These are phyloP conservation scores for Spergularia bocconei DNA, from an alignment of 148 eudicot genomes.

Conservation along the genomic window DNA sequence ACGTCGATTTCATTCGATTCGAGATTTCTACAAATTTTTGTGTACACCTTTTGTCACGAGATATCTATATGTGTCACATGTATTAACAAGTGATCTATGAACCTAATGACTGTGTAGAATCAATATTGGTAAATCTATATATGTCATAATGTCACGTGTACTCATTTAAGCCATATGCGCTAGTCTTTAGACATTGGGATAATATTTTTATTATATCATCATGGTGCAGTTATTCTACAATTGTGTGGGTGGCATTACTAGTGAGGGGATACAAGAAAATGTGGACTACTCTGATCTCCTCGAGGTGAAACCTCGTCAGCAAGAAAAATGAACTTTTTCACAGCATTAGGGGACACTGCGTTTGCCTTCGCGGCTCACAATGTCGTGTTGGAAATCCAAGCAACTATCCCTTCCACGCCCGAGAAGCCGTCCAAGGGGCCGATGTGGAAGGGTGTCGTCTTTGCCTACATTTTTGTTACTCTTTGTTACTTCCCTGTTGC, in stretches of 20 bases:
- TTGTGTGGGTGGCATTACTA: conserved; percentile 55
- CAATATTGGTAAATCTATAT: too few relatives aligned
- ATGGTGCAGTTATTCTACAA: conserved; percentile 29
- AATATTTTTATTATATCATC: neutral
- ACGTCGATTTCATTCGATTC: neutral
- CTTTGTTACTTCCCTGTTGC: conserved; percentile 75
- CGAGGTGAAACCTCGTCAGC: conserved; percentile 27
- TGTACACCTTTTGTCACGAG: too few relatives aligned
- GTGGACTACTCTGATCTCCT: conserved; percentile 42
- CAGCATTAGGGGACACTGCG: conserved; percentile 59
- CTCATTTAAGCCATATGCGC: too few relatives aligned
- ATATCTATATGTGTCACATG: too few relatives aligned
- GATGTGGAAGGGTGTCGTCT: conserved; percentile 67
- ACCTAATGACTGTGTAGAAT: too few relatives aligned
- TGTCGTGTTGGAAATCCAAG: conserved; percentile 76
- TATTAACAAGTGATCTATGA: too few relatives aligned
- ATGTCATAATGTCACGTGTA: too few relatives aligned
- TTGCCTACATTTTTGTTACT: conserved; percentile 67
- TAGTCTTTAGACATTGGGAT: too few relatives aligned
- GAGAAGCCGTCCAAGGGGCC: conserved; percentile 65
- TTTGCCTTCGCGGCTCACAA: conserved; percentile 77
- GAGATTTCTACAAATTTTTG: too few relatives aligned
- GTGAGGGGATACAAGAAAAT: conserved; percentile 30
- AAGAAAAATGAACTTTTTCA: conserved; percentile 40
- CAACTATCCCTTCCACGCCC: conserved; percentile 65